Percentiles rank a stretch among this genome's conserved stretches.
Evolutionary conservation across 495 filamentous ascomycete genomes (phyloP).

Genomic region (Talaromyces nanjingensis): DNA sequence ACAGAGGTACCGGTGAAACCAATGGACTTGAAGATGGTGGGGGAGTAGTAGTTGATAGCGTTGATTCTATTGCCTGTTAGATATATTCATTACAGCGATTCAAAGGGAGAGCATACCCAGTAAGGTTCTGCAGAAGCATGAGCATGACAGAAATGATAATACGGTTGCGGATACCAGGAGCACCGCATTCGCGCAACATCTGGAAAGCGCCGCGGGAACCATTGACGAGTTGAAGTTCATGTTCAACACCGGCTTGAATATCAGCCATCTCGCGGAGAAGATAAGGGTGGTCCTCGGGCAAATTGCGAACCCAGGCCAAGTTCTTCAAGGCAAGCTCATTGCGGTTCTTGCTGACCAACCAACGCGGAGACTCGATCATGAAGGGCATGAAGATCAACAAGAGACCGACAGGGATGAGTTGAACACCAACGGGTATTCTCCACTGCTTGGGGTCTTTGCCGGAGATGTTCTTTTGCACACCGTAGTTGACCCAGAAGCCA

Average conservation of each 20-base stretch:
- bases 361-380: conserved; percentile 37
- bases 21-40: conserved; percentile 44
- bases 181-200: conserved; percentile 16
- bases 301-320: conserved; percentile 38
- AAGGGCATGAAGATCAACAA: conserved; percentile 33
- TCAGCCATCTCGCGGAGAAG: conserved; percentile 22
- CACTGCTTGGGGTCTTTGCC: conserved; percentile 24
- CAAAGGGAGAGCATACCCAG: conserved; percentile 15
- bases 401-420: conserved; percentile 34
- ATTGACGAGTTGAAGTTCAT: conserved; percentile 28
- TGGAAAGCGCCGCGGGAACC: neutral
- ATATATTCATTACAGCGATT: neutral
- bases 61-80: conserved; percentile 29
- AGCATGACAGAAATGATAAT: conserved; percentile 31
- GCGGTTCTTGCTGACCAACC: conserved; percentile 47
- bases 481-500: conserved; percentile 59
- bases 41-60: conserved; percentile 48
- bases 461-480: conserved; percentile 25
- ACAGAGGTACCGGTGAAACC: conserved; percentile 28
- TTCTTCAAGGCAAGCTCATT: conserved; percentile 37
- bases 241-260: conserved; percentile 28
- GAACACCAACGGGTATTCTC: conserved; percentile 37
- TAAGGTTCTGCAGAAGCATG: conserved; percentile 41
- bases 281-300: conserved; percentile 22
- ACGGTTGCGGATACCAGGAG: conserved; percentile 47